These are phyloP conservation scores for Omphalotus guepiniiformis DNA, from an alignment of 768 basidiomycete species.

Conservation along the genomic window DNA sequence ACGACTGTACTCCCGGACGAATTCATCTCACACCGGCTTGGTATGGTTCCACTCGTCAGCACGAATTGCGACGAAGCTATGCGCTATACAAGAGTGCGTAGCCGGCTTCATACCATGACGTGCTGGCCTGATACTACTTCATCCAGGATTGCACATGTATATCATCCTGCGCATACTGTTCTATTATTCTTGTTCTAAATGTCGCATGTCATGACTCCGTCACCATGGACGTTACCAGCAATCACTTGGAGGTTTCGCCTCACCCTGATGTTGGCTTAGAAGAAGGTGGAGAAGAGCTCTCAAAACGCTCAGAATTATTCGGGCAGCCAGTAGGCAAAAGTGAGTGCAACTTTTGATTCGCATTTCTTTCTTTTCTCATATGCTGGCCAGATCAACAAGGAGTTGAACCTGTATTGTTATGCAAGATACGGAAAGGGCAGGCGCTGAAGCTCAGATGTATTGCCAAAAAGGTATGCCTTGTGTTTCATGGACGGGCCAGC, in stretches of 20 bases:
- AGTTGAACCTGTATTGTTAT: conserved; percentile 71
- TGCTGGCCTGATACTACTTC: conserved; percentile 1
- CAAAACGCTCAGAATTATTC: conserved; percentile 70
- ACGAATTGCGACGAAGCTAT: conserved; percentile 87
- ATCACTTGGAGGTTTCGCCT: conserved; percentile 67
- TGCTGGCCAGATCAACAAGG: conserved; percentile 51
- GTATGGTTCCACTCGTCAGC: conserved; percentile 89
- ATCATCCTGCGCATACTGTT: conserved; percentile 80
- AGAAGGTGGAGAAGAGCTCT: conserved; percentile 62
- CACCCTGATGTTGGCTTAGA: conserved; percentile 26
- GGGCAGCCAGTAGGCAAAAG: conserved; percentile 85
- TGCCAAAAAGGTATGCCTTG: conserved; percentile 75
- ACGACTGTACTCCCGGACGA: conserved; percentile 95
- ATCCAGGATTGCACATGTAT: conserved; percentile 88
- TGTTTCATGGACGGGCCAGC: not conserved
- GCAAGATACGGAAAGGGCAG: conserved; percentile 92
- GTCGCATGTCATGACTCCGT: conserved; percentile 67
- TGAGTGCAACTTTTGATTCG: conserved; percentile 28
- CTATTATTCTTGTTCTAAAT: conserved; percentile 76
- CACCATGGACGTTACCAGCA: conserved; percentile 84
- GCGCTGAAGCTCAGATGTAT: conserved; percentile 81
- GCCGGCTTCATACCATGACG: conserved; percentile 1
- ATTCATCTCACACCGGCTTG: conserved; percentile 93
- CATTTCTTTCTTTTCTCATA: conserved; percentile 5
- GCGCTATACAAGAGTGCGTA: conserved; percentile 65